phyloP scores from a whole-genome alignment of 2,329 filamentous ascomycete species.

The Trichophaea hybrida region DNA sequence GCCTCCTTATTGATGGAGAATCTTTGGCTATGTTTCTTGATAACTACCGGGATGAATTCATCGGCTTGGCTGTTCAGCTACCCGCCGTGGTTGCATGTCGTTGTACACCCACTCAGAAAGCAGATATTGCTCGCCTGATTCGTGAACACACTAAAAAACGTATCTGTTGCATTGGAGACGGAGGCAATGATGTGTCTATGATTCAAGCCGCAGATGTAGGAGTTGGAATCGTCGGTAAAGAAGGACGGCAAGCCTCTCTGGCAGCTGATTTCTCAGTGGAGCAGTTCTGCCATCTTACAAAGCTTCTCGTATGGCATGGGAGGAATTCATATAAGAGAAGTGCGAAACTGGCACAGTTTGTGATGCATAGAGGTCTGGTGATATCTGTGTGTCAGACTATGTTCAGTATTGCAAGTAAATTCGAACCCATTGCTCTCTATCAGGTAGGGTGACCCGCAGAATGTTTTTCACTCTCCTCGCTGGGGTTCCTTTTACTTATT shows the following conservation, averaged over 20 bases:
- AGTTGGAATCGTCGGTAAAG: constrained; percentile 95
- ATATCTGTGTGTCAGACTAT: constrained; percentile 94
- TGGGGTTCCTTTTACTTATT: neutral
- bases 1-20: constrained; percentile 88
- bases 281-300: constrained; percentile 88
- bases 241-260: constrained; percentile 83
- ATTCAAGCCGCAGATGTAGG: constrained; percentile 97
- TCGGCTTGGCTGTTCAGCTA: constrained; percentile 70
- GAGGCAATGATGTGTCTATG: constrained; percentile 97
- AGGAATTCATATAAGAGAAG: constrained; percentile 93
- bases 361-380: constrained; percentile 92
- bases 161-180: constrained; percentile 93
- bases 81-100: constrained; percentile 92
- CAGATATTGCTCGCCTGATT: constrained; percentile 81
- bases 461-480: neutral
- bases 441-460: constrained; percentile 32
- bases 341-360: constrained; percentile 92
- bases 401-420: constrained; percentile 83
- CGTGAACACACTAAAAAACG: constrained; percentile 84
- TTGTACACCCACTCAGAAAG: constrained; percentile 93
- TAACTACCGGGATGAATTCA: constrained; percentile 71
- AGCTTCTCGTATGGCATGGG: constrained; percentile 96
- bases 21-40: constrained; percentile 70
- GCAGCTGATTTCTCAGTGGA: constrained; percentile 95
- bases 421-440: constrained; percentile 89